A percentile compares a stretch with the other conserved stretches of the same genome.
phyloP scores from a whole-genome alignment of 192 early-diverging fungal species.

The Coemansia javaensis region DNA sequence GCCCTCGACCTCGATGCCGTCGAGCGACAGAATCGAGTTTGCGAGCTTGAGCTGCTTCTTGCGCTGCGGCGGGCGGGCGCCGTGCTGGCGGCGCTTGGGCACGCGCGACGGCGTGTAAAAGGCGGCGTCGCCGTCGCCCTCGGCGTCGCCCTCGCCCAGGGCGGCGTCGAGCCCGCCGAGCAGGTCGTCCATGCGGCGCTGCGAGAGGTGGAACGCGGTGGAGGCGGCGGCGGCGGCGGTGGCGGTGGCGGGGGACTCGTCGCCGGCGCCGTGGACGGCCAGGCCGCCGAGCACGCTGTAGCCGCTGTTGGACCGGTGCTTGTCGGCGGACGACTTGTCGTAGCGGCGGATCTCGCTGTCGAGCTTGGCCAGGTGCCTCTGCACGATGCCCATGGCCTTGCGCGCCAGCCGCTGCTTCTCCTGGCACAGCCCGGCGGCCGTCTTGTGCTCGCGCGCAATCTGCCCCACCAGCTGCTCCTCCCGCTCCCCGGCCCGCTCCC shows the following conservation, averaged over 20 bases:
- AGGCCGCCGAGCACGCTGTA: conserved; percentile 8
- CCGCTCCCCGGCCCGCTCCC: conserved; percentile 9
- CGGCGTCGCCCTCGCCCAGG: conserved; percentile 7
- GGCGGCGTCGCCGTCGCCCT: no score
- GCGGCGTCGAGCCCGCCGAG: conserved; percentile 17
- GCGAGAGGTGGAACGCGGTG: conserved; percentile 12
- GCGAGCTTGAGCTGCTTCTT: conserved; percentile 47
- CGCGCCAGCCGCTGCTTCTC: conserved; percentile 39
- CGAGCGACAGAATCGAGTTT: conserved; percentile 31
- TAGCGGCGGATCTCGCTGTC: conserved; percentile 43
- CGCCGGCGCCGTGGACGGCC: conserved; percentile 34
- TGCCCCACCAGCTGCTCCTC: conserved; percentile 16
- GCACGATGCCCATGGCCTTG: conserved; percentile 44
- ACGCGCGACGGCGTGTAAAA: conserved; percentile 40
- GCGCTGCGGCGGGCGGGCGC: conserved; percentile 5
- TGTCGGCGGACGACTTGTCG: conserved; percentile 32
- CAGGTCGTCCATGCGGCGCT: conserved; percentile 24
- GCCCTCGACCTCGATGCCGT: conserved; percentile 36
- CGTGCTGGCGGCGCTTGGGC: conserved; percentile 27
- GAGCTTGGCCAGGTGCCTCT: conserved; percentile 34
- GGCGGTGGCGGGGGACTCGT: conserved; percentile 18
- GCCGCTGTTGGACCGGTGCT: conserved; percentile 8
- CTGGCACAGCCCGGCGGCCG: conserved; percentile 19
- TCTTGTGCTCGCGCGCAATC: conserved; percentile 19
- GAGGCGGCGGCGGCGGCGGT: conserved; percentile 30